Evolutionary conservation across 2,329 filamentous ascomycete genomes (phyloP), one percentile per base, ranked within the genome.

Genomic region (Simplicillium sp.): DNA sequence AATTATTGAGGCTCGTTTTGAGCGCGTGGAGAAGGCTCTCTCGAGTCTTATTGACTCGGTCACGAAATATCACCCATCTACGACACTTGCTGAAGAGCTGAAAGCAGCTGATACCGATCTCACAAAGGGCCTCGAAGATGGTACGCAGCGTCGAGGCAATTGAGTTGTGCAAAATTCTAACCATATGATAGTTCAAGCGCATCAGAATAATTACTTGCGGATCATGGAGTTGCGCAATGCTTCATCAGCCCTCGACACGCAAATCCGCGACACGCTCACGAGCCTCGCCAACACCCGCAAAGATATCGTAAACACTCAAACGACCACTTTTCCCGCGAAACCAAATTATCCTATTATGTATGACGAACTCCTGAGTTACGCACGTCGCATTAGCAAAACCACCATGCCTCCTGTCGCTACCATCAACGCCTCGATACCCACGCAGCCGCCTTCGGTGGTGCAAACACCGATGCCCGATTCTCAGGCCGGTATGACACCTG

Each of bases 61-160:
- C 46, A 73, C 84, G 6, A 84, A 87, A 48, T 90, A 89, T 62
- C 87, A 88, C 53, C 86, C 87, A 1, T 85, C 82, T 7, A 66
- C 75, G 4, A 61, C 70, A 29, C 76, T 81, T 18, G 84, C 82
- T 6, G 67, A 75, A 42, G 82, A 88, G 47, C 76, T 94, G 9
- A 67, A 84, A 14, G 67, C 70, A 7, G 86, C 85, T 17, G 84
- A 94, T 55, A 67, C 71, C 34, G 77, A 82, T 44, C 71, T 94
- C 35, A 73, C 68, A 50, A 66, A 71, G 47, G 78, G 82, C 4
- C 67, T 94, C 3, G 71, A 80, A 50, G 68, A 82, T 57, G 65
- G 84, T 85, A 66, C 35, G 37, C 38, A 12, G 31, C 31, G 7
- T n/a, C 31, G 15, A 5, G 15, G 5, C 7, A 6, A 18, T 34